These are phyloP conservation scores for Lunasporangiospora selenospora DNA, from an alignment of 192 early-diverging fungal species.

Conservation along the genomic window DNA sequence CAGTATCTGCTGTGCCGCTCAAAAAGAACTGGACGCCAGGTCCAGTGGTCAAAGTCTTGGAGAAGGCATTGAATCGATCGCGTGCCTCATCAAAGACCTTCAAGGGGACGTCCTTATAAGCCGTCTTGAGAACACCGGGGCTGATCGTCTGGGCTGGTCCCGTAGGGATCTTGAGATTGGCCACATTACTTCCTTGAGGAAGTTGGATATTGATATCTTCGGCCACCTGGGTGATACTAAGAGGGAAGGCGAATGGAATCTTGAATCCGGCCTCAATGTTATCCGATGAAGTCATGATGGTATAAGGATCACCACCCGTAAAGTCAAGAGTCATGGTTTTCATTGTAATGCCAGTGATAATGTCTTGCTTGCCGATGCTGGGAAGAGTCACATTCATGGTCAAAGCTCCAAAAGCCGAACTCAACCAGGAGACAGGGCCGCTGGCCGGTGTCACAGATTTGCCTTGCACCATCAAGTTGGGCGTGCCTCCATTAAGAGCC, in stretches of 20 bases:
- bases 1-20: slow-evolving; percentile 58
- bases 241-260: slow-evolving; percentile 68
- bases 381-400: slow-evolving; percentile 58
- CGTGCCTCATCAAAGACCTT: slow-evolving; percentile 50
- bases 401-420: slow-evolving; percentile 55
- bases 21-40: slow-evolving; percentile 53
- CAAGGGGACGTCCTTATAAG: slow-evolving; percentile 48
- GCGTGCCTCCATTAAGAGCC: slow-evolving; percentile 52
- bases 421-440: slow-evolving; percentile 55
- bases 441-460: slow-evolving; percentile 57
- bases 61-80: slow-evolving; percentile 58
- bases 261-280: slow-evolving; percentile 56
- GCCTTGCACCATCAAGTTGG: slow-evolving; percentile 57
- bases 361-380: slow-evolving; percentile 47
- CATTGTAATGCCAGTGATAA: slow-evolving; percentile 62
- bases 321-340: slow-evolving; percentile 64
- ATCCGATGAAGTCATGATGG: slow-evolving; percentile 53
- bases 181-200: slow-evolving; percentile 35
- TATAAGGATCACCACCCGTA: slow-evolving; percentile 50
- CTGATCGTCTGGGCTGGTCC: slow-evolving; percentile 47
- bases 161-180: slow-evolving; percentile 40
- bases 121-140: slow-evolving; percentile 55
- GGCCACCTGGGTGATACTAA: slow-evolving; percentile 61
- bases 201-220: slow-evolving; percentile 58
- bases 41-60: slow-evolving; percentile 54